These are phyloP conservation scores for Talinum fruticosum DNA, from an alignment of 148 eudicot genomes.

Conservation along the genomic window DNA sequence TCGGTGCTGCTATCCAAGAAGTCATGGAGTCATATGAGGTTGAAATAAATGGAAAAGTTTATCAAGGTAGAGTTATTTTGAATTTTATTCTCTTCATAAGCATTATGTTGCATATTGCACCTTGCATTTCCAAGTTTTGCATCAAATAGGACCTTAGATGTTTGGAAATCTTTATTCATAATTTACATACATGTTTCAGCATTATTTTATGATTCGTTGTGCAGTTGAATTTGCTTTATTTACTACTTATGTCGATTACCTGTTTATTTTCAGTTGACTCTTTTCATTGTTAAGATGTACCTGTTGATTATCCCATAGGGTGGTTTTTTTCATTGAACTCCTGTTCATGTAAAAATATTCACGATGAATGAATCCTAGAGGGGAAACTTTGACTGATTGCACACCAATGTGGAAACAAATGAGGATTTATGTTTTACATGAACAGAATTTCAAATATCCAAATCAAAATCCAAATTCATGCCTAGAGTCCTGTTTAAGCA, in stretches of 20 bases:
- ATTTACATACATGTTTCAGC: no score
- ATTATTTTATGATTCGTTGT: no score
- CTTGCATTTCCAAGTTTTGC: background rate
- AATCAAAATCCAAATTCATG: no score
- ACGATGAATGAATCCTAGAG: no score
- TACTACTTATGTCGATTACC: background rate
- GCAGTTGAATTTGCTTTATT: background rate
- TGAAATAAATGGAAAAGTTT: conserved; percentile 90
- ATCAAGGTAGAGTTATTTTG: conserved; percentile 60
- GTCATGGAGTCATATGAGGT: conserved; percentile 99
- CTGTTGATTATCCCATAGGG: no score
- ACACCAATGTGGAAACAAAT: no score
- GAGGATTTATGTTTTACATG: no score
- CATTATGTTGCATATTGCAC: background rate
- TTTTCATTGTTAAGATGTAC: background rate
- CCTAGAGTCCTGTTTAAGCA: no score
- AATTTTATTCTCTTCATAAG: background rate
- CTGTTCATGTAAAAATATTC: no score
- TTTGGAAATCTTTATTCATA: background rate
- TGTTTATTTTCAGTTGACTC: background rate
- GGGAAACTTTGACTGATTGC: no score
- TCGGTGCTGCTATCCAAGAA: conserved; percentile 99
- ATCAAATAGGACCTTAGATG: background rate
- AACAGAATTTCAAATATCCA: no score
- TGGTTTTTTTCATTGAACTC: no score